These are phyloP conservation scores for Ettlia oleoabundans DNA, from an alignment of 139 green algal species.

Conservation along the genomic window DNA sequence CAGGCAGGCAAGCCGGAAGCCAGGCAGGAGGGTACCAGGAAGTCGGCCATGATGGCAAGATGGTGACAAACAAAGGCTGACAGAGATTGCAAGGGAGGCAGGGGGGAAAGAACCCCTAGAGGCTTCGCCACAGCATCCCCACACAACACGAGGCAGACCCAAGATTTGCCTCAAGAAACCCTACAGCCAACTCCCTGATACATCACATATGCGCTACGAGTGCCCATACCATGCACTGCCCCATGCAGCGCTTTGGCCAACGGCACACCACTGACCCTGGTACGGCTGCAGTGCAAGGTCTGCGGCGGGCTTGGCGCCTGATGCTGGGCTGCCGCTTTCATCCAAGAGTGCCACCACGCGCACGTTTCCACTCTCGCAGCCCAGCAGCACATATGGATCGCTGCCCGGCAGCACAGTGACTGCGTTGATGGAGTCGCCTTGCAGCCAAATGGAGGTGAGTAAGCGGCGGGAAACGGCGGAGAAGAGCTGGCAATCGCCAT, in stretches of 20 bases:
- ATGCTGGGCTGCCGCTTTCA: conserved; percentile 5
- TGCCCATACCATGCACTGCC: too few relatives aligned
- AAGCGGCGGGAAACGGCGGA: conserved; percentile 32
- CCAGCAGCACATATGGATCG: conserved; percentile 55
- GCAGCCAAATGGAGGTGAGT: conserved; percentile 44
- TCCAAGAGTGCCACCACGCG: conserved; percentile 47
- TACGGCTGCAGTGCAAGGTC: conserved; percentile 52
- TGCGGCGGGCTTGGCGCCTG: not conserved
- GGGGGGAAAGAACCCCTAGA: not conserved
- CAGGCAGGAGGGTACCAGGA: too few relatives aligned
- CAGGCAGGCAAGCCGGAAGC: too few relatives aligned
- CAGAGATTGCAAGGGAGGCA: too few relatives aligned
- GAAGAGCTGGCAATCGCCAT: conserved; percentile 59
- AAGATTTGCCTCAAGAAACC: too few relatives aligned
- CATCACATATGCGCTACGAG: too few relatives aligned
- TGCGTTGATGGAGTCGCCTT: conserved; percentile 38
- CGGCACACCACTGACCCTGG: conserved; percentile 33
- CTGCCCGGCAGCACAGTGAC: conserved; percentile 39
- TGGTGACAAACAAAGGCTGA: too few relatives aligned
- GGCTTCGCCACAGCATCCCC: too few relatives aligned
- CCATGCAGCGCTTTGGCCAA: too few relatives aligned
- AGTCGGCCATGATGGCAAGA: too few relatives aligned
- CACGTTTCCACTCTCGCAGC: conserved; percentile 52
- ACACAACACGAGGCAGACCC: too few relatives aligned
- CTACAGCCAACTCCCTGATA: too few relatives aligned